Evolutionary conservation across 2,329 filamentous ascomycete genomes (phyloP).

Genomic region (Hymenoscyphus fraxineus): DNA sequence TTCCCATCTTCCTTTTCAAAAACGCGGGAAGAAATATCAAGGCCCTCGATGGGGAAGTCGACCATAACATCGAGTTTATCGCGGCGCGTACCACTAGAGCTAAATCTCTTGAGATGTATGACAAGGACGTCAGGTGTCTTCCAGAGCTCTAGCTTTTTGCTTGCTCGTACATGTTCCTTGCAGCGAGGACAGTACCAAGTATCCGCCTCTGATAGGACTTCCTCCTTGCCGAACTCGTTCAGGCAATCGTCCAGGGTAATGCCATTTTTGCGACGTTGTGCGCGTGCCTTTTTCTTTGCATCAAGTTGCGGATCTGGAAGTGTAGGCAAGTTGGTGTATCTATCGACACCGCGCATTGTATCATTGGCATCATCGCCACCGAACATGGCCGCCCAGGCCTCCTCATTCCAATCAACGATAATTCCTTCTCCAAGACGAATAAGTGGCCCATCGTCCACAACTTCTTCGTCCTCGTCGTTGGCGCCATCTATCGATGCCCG

Average conservation of each 20-base stretch:
- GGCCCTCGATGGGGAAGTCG: conserved; percentile 83
- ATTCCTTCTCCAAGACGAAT: conserved; percentile 81
- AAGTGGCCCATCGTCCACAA: conserved; percentile 55
- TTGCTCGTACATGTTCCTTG: conserved; percentile 87
- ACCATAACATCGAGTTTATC: conserved; percentile 91
- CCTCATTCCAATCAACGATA: conserved; percentile 77
- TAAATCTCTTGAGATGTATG: conserved; percentile 94
- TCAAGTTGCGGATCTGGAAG: conserved; percentile 62
- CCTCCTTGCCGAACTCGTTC: conserved; percentile 89
- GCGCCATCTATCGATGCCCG: conserved; percentile 17
- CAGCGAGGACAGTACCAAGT: conserved; percentile 97
- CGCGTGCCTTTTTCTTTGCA: conserved; percentile 59
- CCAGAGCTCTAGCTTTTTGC: conserved; percentile 97
- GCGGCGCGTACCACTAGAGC: conserved; percentile 72
- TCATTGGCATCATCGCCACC: conserved; percentile 38
- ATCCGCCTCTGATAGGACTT: conserved; percentile 90
- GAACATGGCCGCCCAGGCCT: conserved; percentile 71
- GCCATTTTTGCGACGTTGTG: conserved; percentile 66
- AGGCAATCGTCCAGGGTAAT: conserved; percentile 87
- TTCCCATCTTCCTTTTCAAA: conserved; percentile 78
- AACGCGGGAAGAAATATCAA: conserved; percentile 78
- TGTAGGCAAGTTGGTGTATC: conserved; percentile 45
- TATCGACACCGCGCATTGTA: conserved; percentile 56
- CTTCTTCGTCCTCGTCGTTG: conserved; percentile 22
- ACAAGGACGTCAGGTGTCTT: conserved; percentile 93